Base-by-base conservation (phyloP, 2,329 filamentous ascomycete species). In the Paecilomyces variotii region DNA sequence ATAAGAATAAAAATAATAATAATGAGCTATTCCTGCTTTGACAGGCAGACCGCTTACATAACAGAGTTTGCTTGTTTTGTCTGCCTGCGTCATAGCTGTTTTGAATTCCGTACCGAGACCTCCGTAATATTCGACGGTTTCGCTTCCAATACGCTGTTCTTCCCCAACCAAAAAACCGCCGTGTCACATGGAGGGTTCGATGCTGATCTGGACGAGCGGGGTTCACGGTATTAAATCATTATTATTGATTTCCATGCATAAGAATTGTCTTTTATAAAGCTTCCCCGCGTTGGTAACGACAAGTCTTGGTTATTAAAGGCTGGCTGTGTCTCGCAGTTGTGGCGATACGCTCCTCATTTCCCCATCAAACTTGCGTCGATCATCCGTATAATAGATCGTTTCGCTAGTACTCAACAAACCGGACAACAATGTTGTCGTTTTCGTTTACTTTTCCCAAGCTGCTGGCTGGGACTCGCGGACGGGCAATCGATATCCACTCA, bases 401-500 rank as follows among this genome's bases (percentile, higher is more conserved):
- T 19, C 19, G 19, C 19, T 19, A 19, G 19, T 19, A 19, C 32
- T 52, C 32, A 52, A 34, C 45, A 14, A 55, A 59, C 54, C 28
- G 55, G 45, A 28, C 56, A 45, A 9, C 57, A 56, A 56, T 56
- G 50, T 9, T 52, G 19, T 11, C 55, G 5, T 45, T 49, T 30
- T 12, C 30, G 30, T 59, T 27, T 53, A 51, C 19, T 53, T 32
- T 35, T 30, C 54, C 14, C 3, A 53, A 53, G n/a, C 14, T 32
- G 9, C 24, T 34, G 28, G 35, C 55, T 11, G 45, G 56, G 3
- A 35, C 39, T n/a, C 9, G 54, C 52, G 52, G 28, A 7, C 60
- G 58, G 3, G 56, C 64, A 2, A 70, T 79, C 61, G 70, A 79
- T 53, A 64, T 97, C 5, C 80, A 88, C 7, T 79, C 88, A 0